Percentiles rank a stretch among this genome's conserved stretches.
Conservation (phyloP, 164 flowering plant species). For the Buxus sempervirens region DNA sequence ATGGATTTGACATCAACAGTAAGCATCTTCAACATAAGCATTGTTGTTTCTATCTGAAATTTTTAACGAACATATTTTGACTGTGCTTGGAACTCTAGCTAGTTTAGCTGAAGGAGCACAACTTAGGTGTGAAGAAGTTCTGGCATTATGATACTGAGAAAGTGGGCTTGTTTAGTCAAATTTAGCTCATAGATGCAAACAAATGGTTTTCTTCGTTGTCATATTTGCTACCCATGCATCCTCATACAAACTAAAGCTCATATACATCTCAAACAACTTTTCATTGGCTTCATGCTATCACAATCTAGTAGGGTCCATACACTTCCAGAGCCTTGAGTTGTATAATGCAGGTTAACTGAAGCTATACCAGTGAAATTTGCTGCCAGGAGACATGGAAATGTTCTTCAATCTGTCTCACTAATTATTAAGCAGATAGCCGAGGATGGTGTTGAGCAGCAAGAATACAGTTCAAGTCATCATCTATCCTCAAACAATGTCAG, state of each 20-base stretch:
- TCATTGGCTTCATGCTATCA: constrained; percentile 23
- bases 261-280: constrained; percentile 19
- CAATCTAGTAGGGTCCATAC: constrained; percentile 19
- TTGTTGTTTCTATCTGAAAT: too few relatives aligned
- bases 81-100: constrained; percentile 19
- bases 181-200: constrained; percentile 22
- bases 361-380: constrained; percentile 24
- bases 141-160: constrained; percentile 24
- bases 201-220: too few relatives aligned
- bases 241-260: background rate
- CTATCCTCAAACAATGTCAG: constrained; percentile 25
- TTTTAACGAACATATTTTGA: constrained; percentile 26
- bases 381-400: constrained; percentile 13
- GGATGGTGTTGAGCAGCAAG: constrained; percentile 22
- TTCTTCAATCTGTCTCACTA: constrained; percentile 28
- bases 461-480: constrained; percentile 22
- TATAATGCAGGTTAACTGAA: constrained; percentile 24
- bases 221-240: too few relatives aligned
- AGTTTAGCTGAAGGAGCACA: constrained; percentile 19
- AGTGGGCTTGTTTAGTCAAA: constrained; percentile 18
- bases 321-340: constrained; percentile 22
- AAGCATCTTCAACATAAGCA: constrained; percentile 20
- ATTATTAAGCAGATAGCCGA: constrained; percentile 16
- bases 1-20: constrained; percentile 17
- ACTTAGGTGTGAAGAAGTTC: constrained; percentile 20